phyloP scores from a whole-genome alignment of 345 rosid species.

The Brassica incana region DNA sequence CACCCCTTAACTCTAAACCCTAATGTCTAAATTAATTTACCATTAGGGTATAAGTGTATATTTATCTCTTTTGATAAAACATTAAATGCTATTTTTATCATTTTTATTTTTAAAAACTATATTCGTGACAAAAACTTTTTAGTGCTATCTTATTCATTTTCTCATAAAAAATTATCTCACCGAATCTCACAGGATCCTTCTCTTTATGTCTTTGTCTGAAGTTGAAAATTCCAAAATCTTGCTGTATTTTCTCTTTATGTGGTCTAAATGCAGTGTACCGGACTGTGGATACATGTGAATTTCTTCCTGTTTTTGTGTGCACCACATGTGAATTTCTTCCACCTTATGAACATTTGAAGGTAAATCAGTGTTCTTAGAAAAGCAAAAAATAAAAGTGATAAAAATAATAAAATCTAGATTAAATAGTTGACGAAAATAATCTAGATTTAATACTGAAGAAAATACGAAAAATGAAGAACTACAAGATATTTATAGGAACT shows the following conservation, averaged over 20 bases:
- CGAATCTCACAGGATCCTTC: slow-evolving; percentile 27
- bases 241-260: slow-evolving; percentile 3
- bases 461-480: neutral
- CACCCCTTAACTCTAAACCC: too few species aligned
- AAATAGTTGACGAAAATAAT: neutral
- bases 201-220: slow-evolving; percentile 25
- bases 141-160: too few species aligned
- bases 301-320: too few species aligned
- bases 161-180: slow-evolving; percentile 2
- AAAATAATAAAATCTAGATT: neutral
- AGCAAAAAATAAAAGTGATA: neutral
- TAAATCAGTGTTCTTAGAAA: neutral
- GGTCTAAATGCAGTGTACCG: slow-evolving; percentile 28
- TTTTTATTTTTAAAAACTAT: too few species aligned
- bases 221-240: slow-evolving; percentile 3
- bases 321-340: neutral
- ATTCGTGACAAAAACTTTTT: too few species aligned
- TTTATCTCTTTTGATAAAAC: too few species aligned
- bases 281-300: neutral
- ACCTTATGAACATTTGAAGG: neutral
- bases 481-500: neutral
- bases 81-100: too few species aligned
- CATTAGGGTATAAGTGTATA: too few species aligned
- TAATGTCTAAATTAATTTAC: too few species aligned
- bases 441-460: neutral